Base-by-base conservation (phyloP, 2,329 filamentous ascomycete genomes). In the Pseudogymnoascus sp. region DNA sequence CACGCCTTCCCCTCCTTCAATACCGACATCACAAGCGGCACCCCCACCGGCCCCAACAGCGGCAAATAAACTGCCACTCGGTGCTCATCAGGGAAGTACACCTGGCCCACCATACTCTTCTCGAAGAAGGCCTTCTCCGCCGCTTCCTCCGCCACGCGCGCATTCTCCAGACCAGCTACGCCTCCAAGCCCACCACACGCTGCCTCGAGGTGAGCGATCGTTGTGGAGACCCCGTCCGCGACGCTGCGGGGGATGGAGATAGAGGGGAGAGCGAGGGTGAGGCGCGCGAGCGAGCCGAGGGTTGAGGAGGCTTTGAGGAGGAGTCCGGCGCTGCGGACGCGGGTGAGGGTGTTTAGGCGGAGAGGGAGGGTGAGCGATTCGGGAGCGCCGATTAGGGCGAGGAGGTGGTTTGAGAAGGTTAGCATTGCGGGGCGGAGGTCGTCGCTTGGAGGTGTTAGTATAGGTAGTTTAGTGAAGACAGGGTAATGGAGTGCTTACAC, bases 61-160 rank as follows among this genome's bases (percentile, higher is more conserved):
- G 94, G 94, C 68, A 99, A 76, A 72, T 99, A 99, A 0, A 99
- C 94, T 0, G 94, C 94, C 24, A 99, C 84, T 75, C 97, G 99
- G 74, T 99, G 94, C 76, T 99, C 94, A 71, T 99, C 94, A 0
- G 94, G 94, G 74, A 99, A 99, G 74, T 97, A 99, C 1, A 97
- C 87, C 76, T 97, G 94, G 0, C 92, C 94, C 10, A 99, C 94
- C 94, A 99, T 99, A 71, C 90, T 96, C 76, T 96, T 96, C 75
- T 99, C 94, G 68, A 99, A 99, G 75, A 99, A 99, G 0, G 93
- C 93, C 64, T 88, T 86, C 73, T 99, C 94, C 0, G 92, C 93
- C 71, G 95, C 91, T 2, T 84, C 83, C 74, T 97, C 92, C 5
- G 94, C 94, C 54, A 91, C 84, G 8, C 90, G 84, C 0, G 93